Percentiles rank a stretch among this genome's conserved stretches.
Conservation (phyloP, 2,329 filamentous ascomycete genomes). For the Epichloe aotearoae region DNA sequence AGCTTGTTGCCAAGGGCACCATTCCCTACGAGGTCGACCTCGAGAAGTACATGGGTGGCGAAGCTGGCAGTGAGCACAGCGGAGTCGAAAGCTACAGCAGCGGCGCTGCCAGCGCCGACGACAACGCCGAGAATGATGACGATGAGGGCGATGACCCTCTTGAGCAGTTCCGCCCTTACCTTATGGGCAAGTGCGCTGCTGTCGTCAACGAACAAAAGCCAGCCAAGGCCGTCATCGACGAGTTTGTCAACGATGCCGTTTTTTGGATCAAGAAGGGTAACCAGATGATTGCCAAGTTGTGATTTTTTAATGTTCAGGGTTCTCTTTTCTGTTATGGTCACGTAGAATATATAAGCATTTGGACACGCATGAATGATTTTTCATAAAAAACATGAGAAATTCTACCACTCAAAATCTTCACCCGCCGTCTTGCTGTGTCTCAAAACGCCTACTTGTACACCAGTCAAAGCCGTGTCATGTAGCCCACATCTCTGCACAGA, state of each 20-base stretch:
- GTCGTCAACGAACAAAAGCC: constrained; percentile 87
- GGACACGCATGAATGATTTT: background rate
- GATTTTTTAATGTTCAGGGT: constrained; percentile 16
- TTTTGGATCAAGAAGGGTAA: constrained; percentile 53
- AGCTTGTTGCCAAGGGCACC: constrained; percentile 75
- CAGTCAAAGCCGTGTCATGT: no score
- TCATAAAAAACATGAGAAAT: background rate
- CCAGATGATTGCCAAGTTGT: constrained; percentile 59
- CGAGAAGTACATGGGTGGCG: constrained; percentile 58
- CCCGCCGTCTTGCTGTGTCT: background rate
- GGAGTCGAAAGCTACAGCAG: constrained; percentile 42
- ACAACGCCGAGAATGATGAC: constrained; percentile 55
- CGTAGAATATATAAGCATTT: constrained; percentile 12
- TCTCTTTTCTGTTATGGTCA: constrained; percentile 9
- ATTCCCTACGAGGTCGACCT: constrained; percentile 93
- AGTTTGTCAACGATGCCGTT: constrained; percentile 77
- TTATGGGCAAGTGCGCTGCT: constrained; percentile 95
- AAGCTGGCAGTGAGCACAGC: constrained; percentile 51
- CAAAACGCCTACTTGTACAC: no score
- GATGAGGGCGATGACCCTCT: constrained; percentile 73
- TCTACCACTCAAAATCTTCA: background rate
- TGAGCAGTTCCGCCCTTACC: constrained; percentile 79
- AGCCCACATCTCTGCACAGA: no score
- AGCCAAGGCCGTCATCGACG: constrained; percentile 86
- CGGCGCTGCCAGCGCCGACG: constrained; percentile 51